Percentiles rank a stretch among this genome's conserved stretches.
Evolutionary conservation across 2,329 filamentous ascomycete species (phyloP).

Genomic region (Alternaria infectoria): DNA sequence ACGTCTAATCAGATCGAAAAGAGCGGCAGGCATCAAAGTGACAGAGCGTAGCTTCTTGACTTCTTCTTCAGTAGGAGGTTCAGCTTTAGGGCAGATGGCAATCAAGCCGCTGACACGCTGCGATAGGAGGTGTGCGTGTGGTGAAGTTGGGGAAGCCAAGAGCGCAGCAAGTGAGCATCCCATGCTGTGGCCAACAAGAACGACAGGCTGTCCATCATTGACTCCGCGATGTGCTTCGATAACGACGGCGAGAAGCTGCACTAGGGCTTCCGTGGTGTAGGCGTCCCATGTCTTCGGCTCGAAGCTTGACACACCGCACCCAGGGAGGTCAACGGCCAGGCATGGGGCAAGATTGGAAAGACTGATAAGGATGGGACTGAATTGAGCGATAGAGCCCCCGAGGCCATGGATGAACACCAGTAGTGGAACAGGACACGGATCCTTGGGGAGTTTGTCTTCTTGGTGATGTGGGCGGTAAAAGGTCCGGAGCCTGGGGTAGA

Average conservation of each 20-base stretch:
- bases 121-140: conserved; percentile 61
- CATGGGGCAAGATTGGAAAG: conserved; percentile 84
- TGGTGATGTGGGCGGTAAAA: conserved; percentile 86
- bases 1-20: conserved; percentile 78
- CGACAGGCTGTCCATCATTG: conserved; percentile 70
- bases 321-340: conserved; percentile 86
- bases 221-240: conserved; percentile 76
- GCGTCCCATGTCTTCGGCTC: conserved; percentile 73
- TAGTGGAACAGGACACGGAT: conserved; percentile 77
- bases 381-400: conserved; percentile 90
- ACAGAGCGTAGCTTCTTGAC: conserved; percentile 61
- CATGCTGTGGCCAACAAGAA: conserved; percentile 89
- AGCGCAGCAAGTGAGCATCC: conserved; percentile 79
- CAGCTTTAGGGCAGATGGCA: conserved; percentile 79
- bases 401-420: conserved; percentile 92
- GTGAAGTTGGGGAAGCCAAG: conserved; percentile 67
- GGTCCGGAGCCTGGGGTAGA: conserved; percentile 78
- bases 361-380: conserved; percentile 79
- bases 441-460: conserved; percentile 76
- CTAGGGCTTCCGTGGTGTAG: conserved; percentile 78
- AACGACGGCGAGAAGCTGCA: conserved; percentile 74
- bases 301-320: conserved; percentile 83
- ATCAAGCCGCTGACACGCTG: conserved; percentile 76
- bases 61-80: conserved; percentile 64
- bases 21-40: conserved; percentile 70